Base-by-base conservation (phyloP, 257 asterid genomes). In the Cordia subcordata region DNA sequence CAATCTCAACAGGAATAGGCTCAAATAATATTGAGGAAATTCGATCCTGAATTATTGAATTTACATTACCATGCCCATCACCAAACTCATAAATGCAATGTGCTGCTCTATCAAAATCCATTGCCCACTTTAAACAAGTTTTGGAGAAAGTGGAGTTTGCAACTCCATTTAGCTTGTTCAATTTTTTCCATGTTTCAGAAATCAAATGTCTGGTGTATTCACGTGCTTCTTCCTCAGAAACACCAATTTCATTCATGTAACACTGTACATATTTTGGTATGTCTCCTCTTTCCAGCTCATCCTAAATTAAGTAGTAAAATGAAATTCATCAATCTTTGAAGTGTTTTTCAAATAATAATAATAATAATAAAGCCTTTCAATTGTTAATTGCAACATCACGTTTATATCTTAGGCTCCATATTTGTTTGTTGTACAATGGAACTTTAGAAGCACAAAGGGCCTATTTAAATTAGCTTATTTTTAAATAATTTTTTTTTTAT, bases 31-130 rank as follows among this genome's bases (percentile, higher is more conserved):
- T 17, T 14, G 63, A n/a, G 13, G 8, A 39, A 51, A 61, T 66
- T 11, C 68, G 57, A 23, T 55, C 51, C 3, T 14, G 23, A 0
- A 53, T 53, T 0, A 58, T 15, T 19, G 27, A 32, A 23, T 66
- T 54, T 11, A 52, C 49, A 61, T 23, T 55, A 11, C 77, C 73
- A 53, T 61, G 62, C 0, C 73, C 77, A 22, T 72, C 77, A 33
- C 77, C 73, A 52, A 61, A 18, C 49, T 72, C 42, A 37, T 72
- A 72, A 11, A 72, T 20, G 47, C 63, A 57, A 0, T 66, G 77
- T 32, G 62, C 63, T 50, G 49, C 46, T 49, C 70, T 57, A 3
- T 32, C 65, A 57, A 61, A 5, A 44, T 67, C 57, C 46, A 62
- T 13, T 52, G 67, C 70, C 1, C 27, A 42, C 18, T 8, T 52